Conservation (phyloP, 2,329 filamentous ascomycete genomes). For the Colletotrichum lindemuthianum region DNA sequence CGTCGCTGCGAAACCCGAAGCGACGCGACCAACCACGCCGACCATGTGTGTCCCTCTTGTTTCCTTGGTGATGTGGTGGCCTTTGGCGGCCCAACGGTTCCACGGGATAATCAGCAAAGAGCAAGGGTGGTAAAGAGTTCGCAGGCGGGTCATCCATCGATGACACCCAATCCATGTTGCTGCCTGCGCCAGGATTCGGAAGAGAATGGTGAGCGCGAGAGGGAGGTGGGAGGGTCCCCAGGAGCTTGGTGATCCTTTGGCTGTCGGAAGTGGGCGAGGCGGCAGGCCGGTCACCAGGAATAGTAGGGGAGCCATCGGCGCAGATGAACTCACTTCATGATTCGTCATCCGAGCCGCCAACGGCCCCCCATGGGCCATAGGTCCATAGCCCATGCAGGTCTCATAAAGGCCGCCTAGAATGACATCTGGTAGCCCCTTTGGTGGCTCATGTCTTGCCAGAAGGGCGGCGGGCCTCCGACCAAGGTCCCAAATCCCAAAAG, state of each 20-base stretch:
- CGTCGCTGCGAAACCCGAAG: background rate
- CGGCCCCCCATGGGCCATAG: too few relatives aligned
- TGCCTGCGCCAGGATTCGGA: conserved; percentile 23
- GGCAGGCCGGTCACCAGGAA: conserved; percentile 22
- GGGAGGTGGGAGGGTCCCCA: background rate
- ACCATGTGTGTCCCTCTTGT: background rate
- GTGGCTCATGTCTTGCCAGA: background rate
- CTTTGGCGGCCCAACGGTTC: background rate
- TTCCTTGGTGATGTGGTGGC: conserved; percentile 28
- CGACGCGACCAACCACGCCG: conserved; percentile 1
- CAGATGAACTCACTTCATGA: too few relatives aligned
- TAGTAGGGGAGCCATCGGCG: conserved; percentile 7
- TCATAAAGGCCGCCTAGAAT: conserved; percentile 21
- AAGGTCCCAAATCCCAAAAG: too few relatives aligned
- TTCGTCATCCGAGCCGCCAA: too few relatives aligned
- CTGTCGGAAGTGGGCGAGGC: conserved; percentile 9
- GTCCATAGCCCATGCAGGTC: conserved; percentile 7
- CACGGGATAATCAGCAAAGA: too few relatives aligned
- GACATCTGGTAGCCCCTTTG: conserved; percentile 1
- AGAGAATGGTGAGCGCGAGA: too few relatives aligned
- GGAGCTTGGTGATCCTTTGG: conserved; percentile 24
- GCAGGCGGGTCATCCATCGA: conserved; percentile 21
- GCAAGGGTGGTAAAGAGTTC: conserved; percentile 7
- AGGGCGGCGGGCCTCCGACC: conserved; percentile 14
- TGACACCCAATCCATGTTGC: conserved; percentile 35